Evolutionary conservation across 2,329 filamentous ascomycete species (phyloP).

Genomic region (Triangularia verruculosa): DNA sequence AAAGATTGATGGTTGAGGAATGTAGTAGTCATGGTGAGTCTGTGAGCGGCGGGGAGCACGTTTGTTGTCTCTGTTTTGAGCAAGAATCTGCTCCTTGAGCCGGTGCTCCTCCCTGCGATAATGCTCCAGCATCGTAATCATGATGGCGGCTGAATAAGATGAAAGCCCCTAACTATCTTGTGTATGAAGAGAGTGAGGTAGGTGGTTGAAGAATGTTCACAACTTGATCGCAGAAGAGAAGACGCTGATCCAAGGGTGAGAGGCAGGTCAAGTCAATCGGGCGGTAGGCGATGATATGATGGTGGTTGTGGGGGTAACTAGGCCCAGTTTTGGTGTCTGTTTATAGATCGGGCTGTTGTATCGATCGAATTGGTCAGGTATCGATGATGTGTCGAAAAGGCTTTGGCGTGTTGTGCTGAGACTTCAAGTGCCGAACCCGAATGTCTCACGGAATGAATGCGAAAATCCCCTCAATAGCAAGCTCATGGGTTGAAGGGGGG

Average conservation of each 20-base stretch:
- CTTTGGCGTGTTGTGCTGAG: background rate
- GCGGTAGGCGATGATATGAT: constrained; percentile 6
- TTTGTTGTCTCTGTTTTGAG: constrained; percentile 33
- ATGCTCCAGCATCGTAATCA: background rate
- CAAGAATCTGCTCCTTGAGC: constrained; percentile 38
- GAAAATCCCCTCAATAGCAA: constrained; percentile 40
- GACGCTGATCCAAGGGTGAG: background rate
- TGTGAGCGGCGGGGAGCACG: constrained; percentile 45
- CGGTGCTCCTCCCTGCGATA: constrained; percentile 41
- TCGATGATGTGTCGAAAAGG: constrained; percentile 1
- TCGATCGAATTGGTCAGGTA: background rate
- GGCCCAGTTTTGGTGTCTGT: constrained; percentile 3
- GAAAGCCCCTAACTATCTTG: background rate
- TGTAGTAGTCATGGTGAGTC: constrained; percentile 46
- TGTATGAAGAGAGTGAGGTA: background rate
- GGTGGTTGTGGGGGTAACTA: background rate
- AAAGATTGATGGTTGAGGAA: constrained; percentile 27
- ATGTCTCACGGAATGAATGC: constrained; percentile 21
- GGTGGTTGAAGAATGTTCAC: background rate
- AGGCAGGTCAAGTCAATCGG: constrained; percentile 3
- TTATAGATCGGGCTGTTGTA: constrained; percentile 16
- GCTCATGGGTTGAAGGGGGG: constrained; percentile 36
- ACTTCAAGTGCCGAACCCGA: constrained; percentile 30
- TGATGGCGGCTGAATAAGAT: background rate
- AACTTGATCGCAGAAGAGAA: background rate